Percentiles rank a stretch among this genome's conserved stretches.
Evolutionary conservation across 345 rosid species (phyloP).

Genomic region (Heritiera littoralis): DNA sequence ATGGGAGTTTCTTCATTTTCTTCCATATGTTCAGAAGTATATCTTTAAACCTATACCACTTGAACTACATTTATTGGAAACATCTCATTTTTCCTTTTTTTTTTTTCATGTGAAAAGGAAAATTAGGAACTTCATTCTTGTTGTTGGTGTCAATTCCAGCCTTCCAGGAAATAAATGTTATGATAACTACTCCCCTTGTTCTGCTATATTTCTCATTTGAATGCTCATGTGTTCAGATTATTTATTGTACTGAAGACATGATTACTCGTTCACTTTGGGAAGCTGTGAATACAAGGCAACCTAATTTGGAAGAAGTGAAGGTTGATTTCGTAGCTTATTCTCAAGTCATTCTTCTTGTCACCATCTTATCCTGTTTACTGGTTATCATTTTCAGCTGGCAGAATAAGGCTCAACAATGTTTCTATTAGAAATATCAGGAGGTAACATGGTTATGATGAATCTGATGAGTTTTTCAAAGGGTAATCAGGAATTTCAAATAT

Average conservation of each 20-base stretch:
- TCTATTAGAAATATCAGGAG: background rate
- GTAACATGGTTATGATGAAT: background rate
- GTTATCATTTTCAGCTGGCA: background rate
- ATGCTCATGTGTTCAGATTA: constrained; percentile 43
- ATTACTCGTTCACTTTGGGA: constrained; percentile 69
- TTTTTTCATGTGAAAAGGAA: background rate
- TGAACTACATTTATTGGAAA: background rate
- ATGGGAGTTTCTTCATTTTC: background rate
- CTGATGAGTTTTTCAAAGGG: background rate
- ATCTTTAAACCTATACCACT: background rate
- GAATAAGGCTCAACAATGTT: background rate
- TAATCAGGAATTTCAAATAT: background rate
- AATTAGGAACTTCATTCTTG: background rate
- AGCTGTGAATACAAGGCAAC: constrained; percentile 71
- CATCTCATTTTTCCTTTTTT: background rate
- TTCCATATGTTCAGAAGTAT: background rate
- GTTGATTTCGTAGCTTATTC: constrained; percentile 31
- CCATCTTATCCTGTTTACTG: constrained; percentile 2
- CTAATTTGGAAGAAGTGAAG: constrained; percentile 57
- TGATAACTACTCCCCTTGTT: background rate
- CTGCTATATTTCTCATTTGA: background rate
- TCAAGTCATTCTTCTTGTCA: background rate
- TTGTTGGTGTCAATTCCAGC: background rate
- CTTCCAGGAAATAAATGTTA: background rate
- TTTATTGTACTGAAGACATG: constrained; percentile 76